These are phyloP conservation scores for Sarcomyxa edulis DNA, from an alignment of 768 basidiomycete genomes.

Conservation along the genomic window DNA sequence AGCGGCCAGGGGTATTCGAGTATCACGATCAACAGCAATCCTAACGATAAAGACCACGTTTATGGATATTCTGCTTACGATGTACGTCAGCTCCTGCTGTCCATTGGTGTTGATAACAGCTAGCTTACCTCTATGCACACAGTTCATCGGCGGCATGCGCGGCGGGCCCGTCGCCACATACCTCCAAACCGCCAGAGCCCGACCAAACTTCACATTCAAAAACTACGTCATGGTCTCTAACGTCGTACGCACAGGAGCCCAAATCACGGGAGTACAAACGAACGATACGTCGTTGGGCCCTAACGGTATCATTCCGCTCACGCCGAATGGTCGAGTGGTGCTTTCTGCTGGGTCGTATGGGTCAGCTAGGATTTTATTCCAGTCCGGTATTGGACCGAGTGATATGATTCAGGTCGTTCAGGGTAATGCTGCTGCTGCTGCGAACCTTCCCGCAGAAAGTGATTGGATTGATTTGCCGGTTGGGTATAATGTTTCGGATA, in stretches of 20 bases:
- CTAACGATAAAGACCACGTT: conserved; percentile 53
- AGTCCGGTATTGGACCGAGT: conserved; percentile 55
- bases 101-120: background rate
- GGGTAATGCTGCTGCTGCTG: conserved; percentile 36
- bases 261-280: conserved; percentile 55
- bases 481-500: conserved; percentile 51
- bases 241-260: conserved; percentile 50
- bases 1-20: conserved; percentile 43
- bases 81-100: conserved; percentile 17
- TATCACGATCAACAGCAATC: conserved; percentile 50
- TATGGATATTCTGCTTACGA: conserved; percentile 49
- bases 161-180: conserved; percentile 59
- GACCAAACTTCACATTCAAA: conserved; percentile 46
- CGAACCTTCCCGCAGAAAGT: conserved; percentile 39
- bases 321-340: conserved; percentile 52
- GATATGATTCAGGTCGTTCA: conserved; percentile 53
- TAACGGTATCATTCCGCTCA: conserved; percentile 50
- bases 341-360: conserved; percentile 55
- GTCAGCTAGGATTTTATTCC: conserved; percentile 51
- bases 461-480: conserved; percentile 59
- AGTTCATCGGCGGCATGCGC: conserved; percentile 42
- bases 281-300: conserved; percentile 54
- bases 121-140: background rate
- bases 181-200: conserved; percentile 47
- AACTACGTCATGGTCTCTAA: conserved; percentile 43